Base-by-base conservation (phyloP, 345 rosid species). In the Mallotus nudiflorus region DNA sequence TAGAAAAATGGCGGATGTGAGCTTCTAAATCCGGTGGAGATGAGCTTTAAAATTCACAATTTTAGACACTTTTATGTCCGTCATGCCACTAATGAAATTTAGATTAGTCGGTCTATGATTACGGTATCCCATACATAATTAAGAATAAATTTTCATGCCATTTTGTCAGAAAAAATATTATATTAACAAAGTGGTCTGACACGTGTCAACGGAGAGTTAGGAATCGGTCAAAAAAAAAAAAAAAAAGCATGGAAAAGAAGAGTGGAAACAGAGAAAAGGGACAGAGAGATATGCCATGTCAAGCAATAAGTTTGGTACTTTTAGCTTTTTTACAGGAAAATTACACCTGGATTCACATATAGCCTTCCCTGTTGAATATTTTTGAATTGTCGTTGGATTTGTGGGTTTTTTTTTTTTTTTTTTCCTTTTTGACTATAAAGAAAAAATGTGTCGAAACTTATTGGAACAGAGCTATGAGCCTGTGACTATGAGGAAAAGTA, bases 171-270 rank as follows among this genome's bases (percentile, higher is more conserved):
- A 18, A 31, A 35, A 35, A 51, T 25, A 40, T 35, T 16, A 51
- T 25, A 40, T 35, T 16, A 42, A 16, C n/a, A 6, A 33, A 28
- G 24, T 16, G 31, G 10, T 1, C 31, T 11, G 11, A 53, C 54
- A 54, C 62, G 68, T 28, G 68, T 71, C 56, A 45, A 22, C 5
- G 22, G 14, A 50, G 15, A 9, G 53, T 24, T 24, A 70, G 42
- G 73, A 69, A 58, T 45, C 54, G 8, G 72, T 69, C 72, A 57
- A 58, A 25, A 13, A 6, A 55, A 48, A 49, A 27, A 18, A 49
- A 65, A 3, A 5, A 24, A 39, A 7, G 11, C 11, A 42, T 3
- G 2, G 46, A 6, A 3, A 42, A 16, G 16, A 20, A 44, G 5
- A 3, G 29, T 2, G 3, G 19, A 6, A 3, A 33, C 9, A n/a